phyloP scores from a whole-genome alignment of 2,329 filamentous ascomycete species.

The Xylaria sp. region DNA sequence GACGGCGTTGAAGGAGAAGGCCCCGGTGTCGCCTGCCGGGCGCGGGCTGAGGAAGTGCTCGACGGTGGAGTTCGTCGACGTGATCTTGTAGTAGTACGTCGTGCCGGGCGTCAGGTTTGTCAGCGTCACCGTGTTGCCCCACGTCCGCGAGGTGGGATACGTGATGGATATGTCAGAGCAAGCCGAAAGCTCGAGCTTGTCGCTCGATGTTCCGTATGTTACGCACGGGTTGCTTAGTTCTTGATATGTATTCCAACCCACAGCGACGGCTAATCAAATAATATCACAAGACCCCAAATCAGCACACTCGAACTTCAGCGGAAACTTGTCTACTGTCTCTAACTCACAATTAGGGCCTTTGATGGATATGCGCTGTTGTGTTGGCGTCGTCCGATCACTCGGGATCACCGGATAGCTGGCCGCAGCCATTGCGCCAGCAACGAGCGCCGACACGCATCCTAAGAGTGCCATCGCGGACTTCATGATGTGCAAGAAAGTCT shows the following conservation, averaged over 20 bases:
- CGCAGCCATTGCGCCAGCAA: slow-evolving; percentile 34
- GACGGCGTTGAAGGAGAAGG: slow-evolving; percentile 58
- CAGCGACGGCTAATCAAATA: slow-evolving; percentile 49
- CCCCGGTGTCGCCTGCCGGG: slow-evolving; percentile 57
- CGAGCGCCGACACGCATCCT: slow-evolving; percentile 38
- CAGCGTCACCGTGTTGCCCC: slow-evolving; percentile 55
- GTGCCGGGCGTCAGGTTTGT: slow-evolving; percentile 55
- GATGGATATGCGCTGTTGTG: slow-evolving; percentile 59
- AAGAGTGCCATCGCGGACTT: slow-evolving; percentile 29
- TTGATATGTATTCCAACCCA: slow-evolving; percentile 64
- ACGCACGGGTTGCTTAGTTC: slow-evolving; percentile 54
- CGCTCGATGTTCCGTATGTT: slow-evolving; percentile 53
- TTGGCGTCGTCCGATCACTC: slow-evolving; percentile 56
- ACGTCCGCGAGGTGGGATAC: slow-evolving; percentile 61
- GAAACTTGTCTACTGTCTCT: background rate
- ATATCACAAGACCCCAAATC: background rate
- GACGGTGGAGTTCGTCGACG: slow-evolving; percentile 59
- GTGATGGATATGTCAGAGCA: slow-evolving; percentile 56
- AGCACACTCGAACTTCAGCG: background rate
- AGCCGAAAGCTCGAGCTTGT: slow-evolving; percentile 45
- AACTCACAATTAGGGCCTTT: slow-evolving; percentile 54
- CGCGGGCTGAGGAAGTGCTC: slow-evolving; percentile 61
- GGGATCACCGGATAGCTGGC: slow-evolving; percentile 54
- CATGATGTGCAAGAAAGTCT: slow-evolving; percentile 31
- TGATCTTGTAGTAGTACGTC: slow-evolving; percentile 66